Percentiles rank a stretch among this genome's conserved stretches.
phyloP scores from a whole-genome alignment of 2,329 filamentous ascomycete genomes.

The Septoria petroselini region DNA sequence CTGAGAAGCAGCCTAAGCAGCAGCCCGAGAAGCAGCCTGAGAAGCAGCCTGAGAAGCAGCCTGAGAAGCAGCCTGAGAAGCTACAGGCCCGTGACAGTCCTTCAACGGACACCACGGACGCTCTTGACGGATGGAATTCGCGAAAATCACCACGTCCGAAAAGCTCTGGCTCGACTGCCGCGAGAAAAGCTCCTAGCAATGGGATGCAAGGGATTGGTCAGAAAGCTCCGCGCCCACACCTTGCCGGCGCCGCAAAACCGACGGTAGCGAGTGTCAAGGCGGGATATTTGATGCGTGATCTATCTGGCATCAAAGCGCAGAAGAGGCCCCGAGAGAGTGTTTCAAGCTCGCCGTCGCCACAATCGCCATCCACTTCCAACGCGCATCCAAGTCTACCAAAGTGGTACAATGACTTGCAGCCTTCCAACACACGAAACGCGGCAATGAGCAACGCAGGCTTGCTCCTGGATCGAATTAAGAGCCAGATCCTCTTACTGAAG shows the following conservation, averaged over 20 bases:
- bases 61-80: too few species aligned
- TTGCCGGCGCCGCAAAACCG: too few species aligned
- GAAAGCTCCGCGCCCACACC: too few species aligned
- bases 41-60: too few species aligned
- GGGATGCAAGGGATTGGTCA: too few species aligned
- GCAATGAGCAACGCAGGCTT: constrained; percentile 13
- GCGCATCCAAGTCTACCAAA: constrained; percentile 16
- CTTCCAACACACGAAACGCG: constrained; percentile 3
- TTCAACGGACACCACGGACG: not conserved
- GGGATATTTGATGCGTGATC: too few species aligned
- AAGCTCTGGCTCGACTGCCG: not conserved
- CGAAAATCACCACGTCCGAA: not conserved
- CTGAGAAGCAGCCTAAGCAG: too few species aligned
- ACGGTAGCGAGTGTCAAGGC: too few species aligned
- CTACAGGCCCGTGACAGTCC: not conserved
- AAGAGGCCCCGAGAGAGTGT: too few species aligned
- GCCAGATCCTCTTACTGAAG: constrained; percentile 13
- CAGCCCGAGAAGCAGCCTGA: too few species aligned
- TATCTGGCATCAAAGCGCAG: too few species aligned
- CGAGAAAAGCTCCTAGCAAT: too few species aligned
- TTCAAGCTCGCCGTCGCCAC: not conserved
- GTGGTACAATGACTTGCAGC: constrained; percentile 24
- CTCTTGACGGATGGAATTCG: not conserved
- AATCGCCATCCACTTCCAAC: not conserved
- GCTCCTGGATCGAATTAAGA: constrained; percentile 13